A percentile compares a stretch with the other conserved stretches of the same genome.
These are phyloP conservation scores for Sclerotinia minor DNA, from an alignment of 2,329 filamentous ascomycete species.

Conservation along the genomic window DNA sequence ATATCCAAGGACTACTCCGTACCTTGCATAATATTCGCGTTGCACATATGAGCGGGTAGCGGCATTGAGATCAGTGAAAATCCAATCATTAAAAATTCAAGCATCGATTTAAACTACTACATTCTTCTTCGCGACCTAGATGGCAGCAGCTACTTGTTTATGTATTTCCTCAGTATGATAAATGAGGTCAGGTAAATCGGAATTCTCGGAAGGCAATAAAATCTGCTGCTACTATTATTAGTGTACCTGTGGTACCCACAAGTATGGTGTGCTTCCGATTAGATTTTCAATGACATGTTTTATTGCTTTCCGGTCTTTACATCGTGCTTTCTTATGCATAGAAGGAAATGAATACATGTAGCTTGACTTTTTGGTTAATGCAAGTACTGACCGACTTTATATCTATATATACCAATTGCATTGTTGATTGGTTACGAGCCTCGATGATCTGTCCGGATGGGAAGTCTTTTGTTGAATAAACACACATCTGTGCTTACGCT, in stretches of 20 bases:
- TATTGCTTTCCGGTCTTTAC: not conserved
- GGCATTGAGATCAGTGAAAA: too few species aligned
- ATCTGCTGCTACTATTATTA: not conserved
- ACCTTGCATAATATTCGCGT: conserved; percentile 8
- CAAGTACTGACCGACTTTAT: conserved; percentile 17
- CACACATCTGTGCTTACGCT: not conserved
- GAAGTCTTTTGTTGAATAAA: not conserved
- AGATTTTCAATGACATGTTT: not conserved
- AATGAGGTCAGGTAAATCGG: not conserved
- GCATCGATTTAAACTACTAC: too few species aligned
- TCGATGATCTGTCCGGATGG: not conserved
- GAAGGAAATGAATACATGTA: not conserved
- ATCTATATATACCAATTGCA: not conserved
- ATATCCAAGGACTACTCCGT: not conserved
- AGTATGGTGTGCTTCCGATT: conserved; percentile 10
- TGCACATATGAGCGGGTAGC: not conserved
- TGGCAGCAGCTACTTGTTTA: too few species aligned
- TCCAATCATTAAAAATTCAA: too few species aligned
- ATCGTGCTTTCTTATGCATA: not conserved
- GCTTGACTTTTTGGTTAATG: not conserved
- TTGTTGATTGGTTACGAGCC: not conserved
- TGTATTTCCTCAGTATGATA: too few species aligned
- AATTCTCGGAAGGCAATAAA: not conserved
- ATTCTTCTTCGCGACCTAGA: too few species aligned
- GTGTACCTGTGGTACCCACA: not conserved